Evolutionary conservation across 495 filamentous ascomycete genomes (phyloP), one percentile per base, ranked within the genome.

Genomic region (Amorphotheca resinae): DNA sequence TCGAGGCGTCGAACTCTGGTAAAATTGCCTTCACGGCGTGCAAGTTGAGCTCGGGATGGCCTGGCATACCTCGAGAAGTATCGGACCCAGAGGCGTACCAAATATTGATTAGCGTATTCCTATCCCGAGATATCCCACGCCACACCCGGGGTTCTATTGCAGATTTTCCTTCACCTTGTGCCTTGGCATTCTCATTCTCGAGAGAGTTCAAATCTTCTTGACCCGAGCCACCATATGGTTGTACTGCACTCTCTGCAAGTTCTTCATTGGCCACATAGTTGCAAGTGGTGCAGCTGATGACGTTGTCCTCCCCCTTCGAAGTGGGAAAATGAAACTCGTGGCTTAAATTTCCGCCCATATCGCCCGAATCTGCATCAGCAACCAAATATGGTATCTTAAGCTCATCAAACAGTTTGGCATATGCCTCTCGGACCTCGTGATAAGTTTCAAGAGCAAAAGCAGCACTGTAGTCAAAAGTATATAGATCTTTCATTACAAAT

Each of bases 401-500:
- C 45, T 93, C 85, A 31, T 82, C 60, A 48, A 98, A 95, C 21
- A 96, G 66, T 4, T 64, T 62, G 15, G 62, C 62, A 58, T 98
- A 98, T 12, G 77, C 80, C 21, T 56, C 56, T 28, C 78, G 69
- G 3, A 93, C 87, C 15, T 72, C 59, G 4, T 73, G 50, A 51
- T 98, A 98, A 1, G 91, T 94, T 33, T 76, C 64, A 1, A 85
- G 60, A 0, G 91, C 91, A 4, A 72, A 60, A 17, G 74, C 55
- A 2, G 69, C 53, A 28, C 63, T 80, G 42, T 67, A 64, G 60
- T 98, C 91, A 52, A 98, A 98, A 0, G 93, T 96, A 56, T 98
- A 98, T 1, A 98, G 73, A 59, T 98, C 91, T 62, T 98, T 98
- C 91, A 98, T 98, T 42, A 86, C 61, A 52, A 98, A 98, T 52